Evolutionary conservation across 164 flowering plant genomes (phyloP), one percentile per base, ranked within the genome.

Genomic region (Paratinospora sagittata): DNA sequence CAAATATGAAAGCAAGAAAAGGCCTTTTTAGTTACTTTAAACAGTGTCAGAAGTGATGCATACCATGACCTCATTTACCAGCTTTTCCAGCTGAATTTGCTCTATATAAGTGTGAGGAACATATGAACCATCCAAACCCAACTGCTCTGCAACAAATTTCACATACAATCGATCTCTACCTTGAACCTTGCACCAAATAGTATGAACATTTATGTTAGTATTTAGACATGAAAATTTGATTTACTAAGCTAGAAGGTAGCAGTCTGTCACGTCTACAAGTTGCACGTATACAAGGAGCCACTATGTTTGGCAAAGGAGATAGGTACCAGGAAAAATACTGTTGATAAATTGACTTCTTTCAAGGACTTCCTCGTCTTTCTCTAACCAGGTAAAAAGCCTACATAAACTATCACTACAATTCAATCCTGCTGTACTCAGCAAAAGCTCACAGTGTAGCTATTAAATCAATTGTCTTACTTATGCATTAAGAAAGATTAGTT

Each of bases 21-120:
- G 11, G 8, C 11, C 11, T 23, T n/a, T 30, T 17, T 10, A 21
- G 27, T 9, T 9, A 11, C 13, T 64, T 55, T 66, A 33, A 0
- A 36, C n/a, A 69, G n/a, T 21, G 26, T 66, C 58, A 27, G 11
- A 55, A 55, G 21, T 55, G 24, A 55, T 19, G 24, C 88, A 67
- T 92, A 93, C 97, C 95, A 89, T 90, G 71, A 96, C 93, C 67
- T 96, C 99, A 78, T 89, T 84, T 64, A 96, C 91, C 72, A 96
- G 97, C 82, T 93, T 91, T 76, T 96, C 97, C 74, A 93, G 75
- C 84, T 96, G 97, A 81, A 95, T 96, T 78, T 93, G 98, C 82
- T 93, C 97, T n/a, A 96, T 91, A 71, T 96, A 93, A 49, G 98
- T 93, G 39, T 97, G 95, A 37, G 99, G 90, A 73, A 83, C 78